These are phyloP conservation scores for Venustampulla echinocandica DNA, from an alignment of 495 filamentous ascomycete species.

Conservation along the genomic window DNA sequence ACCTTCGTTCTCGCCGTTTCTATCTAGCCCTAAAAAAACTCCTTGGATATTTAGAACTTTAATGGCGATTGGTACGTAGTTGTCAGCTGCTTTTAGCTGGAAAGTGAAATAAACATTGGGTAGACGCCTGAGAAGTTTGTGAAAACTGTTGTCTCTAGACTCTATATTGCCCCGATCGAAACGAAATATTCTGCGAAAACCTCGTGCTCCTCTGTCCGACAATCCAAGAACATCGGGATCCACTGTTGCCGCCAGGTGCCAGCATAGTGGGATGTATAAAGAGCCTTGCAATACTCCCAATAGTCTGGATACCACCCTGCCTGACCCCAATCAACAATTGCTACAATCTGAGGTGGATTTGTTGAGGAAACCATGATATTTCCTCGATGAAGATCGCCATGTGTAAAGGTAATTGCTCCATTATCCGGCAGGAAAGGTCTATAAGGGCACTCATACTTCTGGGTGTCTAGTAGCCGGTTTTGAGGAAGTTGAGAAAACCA, in stretches of 20 bases:
- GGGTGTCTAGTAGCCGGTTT: conserved; percentile 5
- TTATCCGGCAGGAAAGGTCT: conserved; percentile 15
- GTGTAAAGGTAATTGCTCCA: conserved; percentile 31
- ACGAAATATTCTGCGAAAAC: too few species aligned
- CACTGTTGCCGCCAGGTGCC: conserved; percentile 27
- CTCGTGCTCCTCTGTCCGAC: too few species aligned
- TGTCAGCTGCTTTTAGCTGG: too few species aligned
- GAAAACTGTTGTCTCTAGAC: too few species aligned
- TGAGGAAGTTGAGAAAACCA: conserved; percentile 15
- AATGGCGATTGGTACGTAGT: too few species aligned
- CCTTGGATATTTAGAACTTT: too few species aligned
- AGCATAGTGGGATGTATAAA: conserved; percentile 25
- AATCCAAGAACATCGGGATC: conserved; percentile 25
- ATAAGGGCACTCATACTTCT: conserved; percentile 13
- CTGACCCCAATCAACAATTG: conserved; percentile 34
- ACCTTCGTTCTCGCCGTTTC: too few species aligned
- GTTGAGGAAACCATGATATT: conserved; percentile 34
- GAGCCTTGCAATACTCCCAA: conserved; percentile 38
- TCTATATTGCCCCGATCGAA: too few species aligned
- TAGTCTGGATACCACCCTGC: conserved; percentile 36
- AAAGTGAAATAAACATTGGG: too few species aligned
- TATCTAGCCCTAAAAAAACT: too few species aligned
- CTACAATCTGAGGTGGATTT: conserved; percentile 24
- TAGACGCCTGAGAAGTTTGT: too few species aligned
- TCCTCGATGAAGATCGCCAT: conserved; percentile 31